These are phyloP conservation scores for Pichia exigua DNA, from an alignment of 805 yeast species.

Conservation along the genomic window DNA sequence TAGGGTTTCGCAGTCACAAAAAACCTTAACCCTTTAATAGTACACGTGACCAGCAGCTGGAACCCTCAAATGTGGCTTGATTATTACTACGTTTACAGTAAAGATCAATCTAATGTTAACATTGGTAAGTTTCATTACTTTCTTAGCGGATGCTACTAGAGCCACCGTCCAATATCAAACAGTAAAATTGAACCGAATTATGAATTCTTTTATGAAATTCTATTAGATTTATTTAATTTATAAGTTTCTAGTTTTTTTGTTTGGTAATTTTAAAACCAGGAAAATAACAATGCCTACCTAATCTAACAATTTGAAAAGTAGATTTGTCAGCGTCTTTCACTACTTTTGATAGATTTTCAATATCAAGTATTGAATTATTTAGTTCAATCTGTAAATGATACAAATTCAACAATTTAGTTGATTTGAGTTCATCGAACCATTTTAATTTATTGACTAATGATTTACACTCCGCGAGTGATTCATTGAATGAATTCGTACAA, in stretches of 20 bases:
- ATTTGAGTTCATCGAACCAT: slow-evolving; percentile 5
- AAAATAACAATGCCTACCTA: slow-evolving; percentile 39
- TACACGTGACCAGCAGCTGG: neutral
- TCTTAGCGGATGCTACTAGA: slow-evolving; percentile 48
- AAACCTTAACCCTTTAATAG: neutral
- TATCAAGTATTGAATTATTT: slow-evolving; percentile 3
- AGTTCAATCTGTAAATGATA: slow-evolving; percentile 6
- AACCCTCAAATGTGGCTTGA: neutral
- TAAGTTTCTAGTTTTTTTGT: neutral
- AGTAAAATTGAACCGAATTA: neutral
- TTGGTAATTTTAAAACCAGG: slow-evolving; percentile 29
- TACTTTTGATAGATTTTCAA: neutral
- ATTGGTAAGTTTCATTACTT: slow-evolving; percentile 46
- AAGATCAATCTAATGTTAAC: neutral
- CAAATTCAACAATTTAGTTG: neutral
- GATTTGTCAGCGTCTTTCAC: slow-evolving; percentile 1
- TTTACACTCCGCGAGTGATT: slow-evolving; percentile 1
- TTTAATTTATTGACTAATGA: slow-evolving; percentile 1
- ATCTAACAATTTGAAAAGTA: slow-evolving; percentile 22
- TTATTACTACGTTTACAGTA: neutral
- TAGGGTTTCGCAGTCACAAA: slow-evolving; percentile 1
- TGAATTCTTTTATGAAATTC: neutral
- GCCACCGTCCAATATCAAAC: slow-evolving; percentile 46
- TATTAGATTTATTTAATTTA: neutral
- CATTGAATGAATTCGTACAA: neutral